phyloP scores from a whole-genome alignment of 371 early-diverging fungal genomes.

The Blakeslea trispora region DNA sequence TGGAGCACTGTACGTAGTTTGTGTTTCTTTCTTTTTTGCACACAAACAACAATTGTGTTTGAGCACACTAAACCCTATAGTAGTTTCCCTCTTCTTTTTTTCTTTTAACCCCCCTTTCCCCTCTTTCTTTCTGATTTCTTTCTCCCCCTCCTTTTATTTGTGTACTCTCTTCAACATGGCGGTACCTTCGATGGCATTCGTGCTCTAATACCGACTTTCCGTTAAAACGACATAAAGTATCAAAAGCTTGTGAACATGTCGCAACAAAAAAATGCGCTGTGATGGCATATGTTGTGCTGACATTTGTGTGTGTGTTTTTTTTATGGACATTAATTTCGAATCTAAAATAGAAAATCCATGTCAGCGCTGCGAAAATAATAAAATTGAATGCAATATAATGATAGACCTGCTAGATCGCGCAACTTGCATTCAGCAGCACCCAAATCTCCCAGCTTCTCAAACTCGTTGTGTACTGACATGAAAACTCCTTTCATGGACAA shows the following conservation, averaged over 20 bases:
- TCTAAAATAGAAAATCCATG: conserved; percentile 22
- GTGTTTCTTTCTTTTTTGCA: background rate
- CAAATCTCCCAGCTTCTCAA: background rate
- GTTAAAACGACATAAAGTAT: conserved; percentile 30
- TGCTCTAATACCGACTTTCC: conserved; percentile 33
- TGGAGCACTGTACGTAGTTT: too few species aligned
- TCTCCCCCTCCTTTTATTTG: too few species aligned
- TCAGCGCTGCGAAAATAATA: conserved; percentile 26
- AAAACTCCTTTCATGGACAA: conserved; percentile 4
- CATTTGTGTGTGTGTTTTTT: too few species aligned
- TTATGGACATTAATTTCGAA: background rate
- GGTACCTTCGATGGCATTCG: conserved; percentile 30
- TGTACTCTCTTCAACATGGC: conserved; percentile 15
- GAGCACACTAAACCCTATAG: conserved; percentile 16
- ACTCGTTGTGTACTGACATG: background rate
- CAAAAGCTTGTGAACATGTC: conserved; percentile 32
- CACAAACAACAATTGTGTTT: conserved; percentile 16
- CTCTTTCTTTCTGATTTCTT: background rate
- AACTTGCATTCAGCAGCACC: too few species aligned
- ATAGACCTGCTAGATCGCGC: conserved; percentile 18
- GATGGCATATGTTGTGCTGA: conserved; percentile 23
- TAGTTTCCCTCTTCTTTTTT: conserved; percentile 3
- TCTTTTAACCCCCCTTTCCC: background rate
- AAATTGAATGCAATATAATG: conserved; percentile 23
- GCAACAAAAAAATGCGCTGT: conserved; percentile 33